These are phyloP conservation scores for Candida lessepsii DNA, from an alignment of 805 yeast genomes.

Conservation along the genomic window DNA sequence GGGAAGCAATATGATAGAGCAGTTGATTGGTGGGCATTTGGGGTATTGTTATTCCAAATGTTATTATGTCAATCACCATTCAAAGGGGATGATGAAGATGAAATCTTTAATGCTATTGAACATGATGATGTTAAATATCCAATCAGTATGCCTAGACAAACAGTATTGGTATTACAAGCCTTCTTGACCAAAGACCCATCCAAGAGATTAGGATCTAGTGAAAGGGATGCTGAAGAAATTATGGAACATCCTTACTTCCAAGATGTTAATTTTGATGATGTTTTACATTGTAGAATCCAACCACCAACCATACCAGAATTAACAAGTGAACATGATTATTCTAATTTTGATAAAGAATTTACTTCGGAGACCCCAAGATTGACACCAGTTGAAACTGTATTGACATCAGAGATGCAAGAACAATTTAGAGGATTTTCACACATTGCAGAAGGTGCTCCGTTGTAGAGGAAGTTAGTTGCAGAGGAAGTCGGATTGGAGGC, in stretches of 20 bases:
- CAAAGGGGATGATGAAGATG: conserved; percentile 96
- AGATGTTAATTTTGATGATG: conserved; percentile 87
- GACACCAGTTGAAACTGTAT: conserved; percentile 88
- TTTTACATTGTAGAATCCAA: conserved; percentile 63
- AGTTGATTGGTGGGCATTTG: conserved; percentile 99
- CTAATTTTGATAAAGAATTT: conserved; percentile 92
- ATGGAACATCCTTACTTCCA: conserved; percentile 94
- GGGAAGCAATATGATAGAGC: conserved; percentile 91
- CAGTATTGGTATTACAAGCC: conserved; percentile 90
- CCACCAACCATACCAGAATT: conserved; percentile 93
- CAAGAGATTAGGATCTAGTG: conserved; percentile 81
- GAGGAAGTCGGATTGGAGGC: no score
- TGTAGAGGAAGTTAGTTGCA: no score
- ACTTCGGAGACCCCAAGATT: conserved; percentile 91
- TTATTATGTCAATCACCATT: conserved; percentile 94
- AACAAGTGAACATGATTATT: conserved; percentile 82
- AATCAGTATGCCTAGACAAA: conserved; percentile 94
- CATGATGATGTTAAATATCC: conserved; percentile 97
- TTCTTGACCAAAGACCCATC: conserved; percentile 86
- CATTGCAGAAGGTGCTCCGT: conserved; percentile 58
- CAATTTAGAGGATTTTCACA: conserved; percentile 97
- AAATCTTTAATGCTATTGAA: conserved; percentile 92
- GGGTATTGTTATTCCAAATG: conserved; percentile 95
- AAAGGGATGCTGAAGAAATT: conserved; percentile 85
- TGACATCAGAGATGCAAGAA: conserved; percentile 87